Evolutionary conservation across 352 stramenopile genomes (phyloP), one percentile per base, ranked within the genome.

Genomic region (Thalassiosira mediterranea): DNA sequence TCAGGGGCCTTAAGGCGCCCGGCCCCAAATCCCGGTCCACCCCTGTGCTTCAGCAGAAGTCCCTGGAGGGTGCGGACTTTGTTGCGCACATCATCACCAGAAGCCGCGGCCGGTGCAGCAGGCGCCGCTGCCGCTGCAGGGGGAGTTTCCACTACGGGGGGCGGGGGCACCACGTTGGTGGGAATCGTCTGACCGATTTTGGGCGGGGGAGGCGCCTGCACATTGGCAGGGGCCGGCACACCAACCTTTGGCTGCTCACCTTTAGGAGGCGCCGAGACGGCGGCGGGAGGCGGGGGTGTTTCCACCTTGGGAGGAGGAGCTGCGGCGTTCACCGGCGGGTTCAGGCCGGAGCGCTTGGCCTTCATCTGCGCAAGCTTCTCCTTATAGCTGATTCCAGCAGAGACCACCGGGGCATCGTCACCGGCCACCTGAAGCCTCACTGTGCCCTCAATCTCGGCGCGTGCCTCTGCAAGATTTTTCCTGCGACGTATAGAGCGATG

Each of bases 21-120:
- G 8, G 72, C 58, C 5, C 88, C 88, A 63, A 94, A 94, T 52
- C 88, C 88, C 49, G 88, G 79, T 40, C 88, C 88, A 28, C 88
- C 88, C 52, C 88, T 81, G 37, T 94, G 88, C 72, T 94, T 94
- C 49, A 92, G 78, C 0, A 89, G 57, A 34, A 94, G 62, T 42
- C 88, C 88, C 79, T 91, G 87, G 1, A 88, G 57, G 8, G 82
- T 90, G 21, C 87, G 82, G 29, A 91, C 29, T 21, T 81, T 79
- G 21, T 54, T 42, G 40, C 74, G 73, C 53, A 40, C 72, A 38
- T 84, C 71, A 25, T 88, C 80, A 48, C 78, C 54, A 44, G 64
- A 15, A 29, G 31, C 23, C 34, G 44, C 26, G 8, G 29, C 49
- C 3, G 63, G n/a, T 28, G 21, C 4, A 2, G 57, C 26, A 4